Evolutionary conservation across 495 filamentous ascomycete species (phyloP).

Genomic region (Aspergillus avenaceus): DNA sequence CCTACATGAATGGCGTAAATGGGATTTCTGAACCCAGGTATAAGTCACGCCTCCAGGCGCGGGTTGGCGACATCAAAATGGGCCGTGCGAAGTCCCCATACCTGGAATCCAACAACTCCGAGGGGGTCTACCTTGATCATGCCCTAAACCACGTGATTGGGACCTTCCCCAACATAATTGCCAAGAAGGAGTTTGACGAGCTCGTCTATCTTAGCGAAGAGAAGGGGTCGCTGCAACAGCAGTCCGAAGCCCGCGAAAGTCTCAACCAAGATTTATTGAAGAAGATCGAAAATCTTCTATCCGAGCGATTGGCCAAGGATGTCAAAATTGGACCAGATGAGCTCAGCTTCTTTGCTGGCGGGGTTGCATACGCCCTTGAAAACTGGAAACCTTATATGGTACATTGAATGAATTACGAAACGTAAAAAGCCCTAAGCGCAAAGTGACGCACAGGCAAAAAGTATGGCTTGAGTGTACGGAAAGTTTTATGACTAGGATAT

Average conservation of each 20-base stretch:
- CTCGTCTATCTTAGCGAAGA: slow-evolving; percentile 27
- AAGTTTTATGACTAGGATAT: too few species aligned
- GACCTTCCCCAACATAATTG: slow-evolving; percentile 36
- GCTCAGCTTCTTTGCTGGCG: slow-evolving; percentile 41
- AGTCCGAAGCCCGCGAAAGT: not conserved
- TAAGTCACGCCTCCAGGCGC: slow-evolving; percentile 29
- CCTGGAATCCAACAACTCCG: slow-evolving; percentile 29
- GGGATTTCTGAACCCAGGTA: slow-evolving; percentile 33
- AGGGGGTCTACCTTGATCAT: slow-evolving; percentile 34
- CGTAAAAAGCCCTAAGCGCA: not conserved
- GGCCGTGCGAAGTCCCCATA: slow-evolving; percentile 33
- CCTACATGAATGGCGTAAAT: slow-evolving; percentile 45
- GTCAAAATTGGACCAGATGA: slow-evolving; percentile 36
- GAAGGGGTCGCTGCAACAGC: slow-evolving; percentile 7
- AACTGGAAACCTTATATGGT: slow-evolving; percentile 18
- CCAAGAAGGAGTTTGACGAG: slow-evolving; percentile 34
- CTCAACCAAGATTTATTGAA: slow-evolving; percentile 19
- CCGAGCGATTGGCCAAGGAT: slow-evolving; percentile 26
- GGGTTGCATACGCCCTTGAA: slow-evolving; percentile 35
- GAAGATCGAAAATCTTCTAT: slow-evolving; percentile 35
- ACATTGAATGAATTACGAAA: slow-evolving; percentile 3
- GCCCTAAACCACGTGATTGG: slow-evolving; percentile 40
- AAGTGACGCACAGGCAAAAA: not conserved
- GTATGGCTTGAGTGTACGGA: not conserved
- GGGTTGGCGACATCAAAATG: slow-evolving; percentile 32